Evolutionary conservation across 345 rosid species (phyloP).

Genomic region (Eucalyptus marginata): DNA sequence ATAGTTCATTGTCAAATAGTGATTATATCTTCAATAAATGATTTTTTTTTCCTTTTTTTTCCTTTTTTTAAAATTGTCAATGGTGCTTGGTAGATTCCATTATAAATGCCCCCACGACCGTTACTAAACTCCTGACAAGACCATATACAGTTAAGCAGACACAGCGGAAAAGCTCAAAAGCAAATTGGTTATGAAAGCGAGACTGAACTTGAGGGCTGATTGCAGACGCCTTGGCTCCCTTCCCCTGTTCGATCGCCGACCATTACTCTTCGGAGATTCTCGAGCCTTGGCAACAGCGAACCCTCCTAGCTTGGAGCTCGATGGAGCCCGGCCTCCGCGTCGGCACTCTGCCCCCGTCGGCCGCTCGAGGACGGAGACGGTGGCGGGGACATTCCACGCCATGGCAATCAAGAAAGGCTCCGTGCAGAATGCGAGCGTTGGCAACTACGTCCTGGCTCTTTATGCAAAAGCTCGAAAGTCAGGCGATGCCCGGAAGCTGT

Average conservation of each 20-base stretch:
- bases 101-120: background rate
- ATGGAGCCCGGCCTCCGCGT: background rate
- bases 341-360: background rate
- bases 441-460: background rate
- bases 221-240: background rate
- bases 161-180: background rate
- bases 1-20: background rate
- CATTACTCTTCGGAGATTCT: background rate
- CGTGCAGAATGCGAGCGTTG: background rate
- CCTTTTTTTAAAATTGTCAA: background rate
- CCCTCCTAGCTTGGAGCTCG: background rate
- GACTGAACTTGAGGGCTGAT: background rate
- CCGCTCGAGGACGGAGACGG: background rate
- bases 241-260: background rate
- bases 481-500: constrained; percentile 12
- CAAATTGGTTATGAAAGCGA: background rate
- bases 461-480: background rate
- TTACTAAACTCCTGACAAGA: background rate
- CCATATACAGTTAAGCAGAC: background rate
- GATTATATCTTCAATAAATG: background rate
- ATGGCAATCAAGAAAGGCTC: constrained; percentile 11
- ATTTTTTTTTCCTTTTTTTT: too few relatives aligned
- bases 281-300: background rate
- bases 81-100: background rate
- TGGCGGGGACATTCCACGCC: constrained; percentile 5